These are phyloP conservation scores for Colletotrichum sp. DNA, from an alignment of 2,329 filamentous ascomycete species.

Conservation along the genomic window DNA sequence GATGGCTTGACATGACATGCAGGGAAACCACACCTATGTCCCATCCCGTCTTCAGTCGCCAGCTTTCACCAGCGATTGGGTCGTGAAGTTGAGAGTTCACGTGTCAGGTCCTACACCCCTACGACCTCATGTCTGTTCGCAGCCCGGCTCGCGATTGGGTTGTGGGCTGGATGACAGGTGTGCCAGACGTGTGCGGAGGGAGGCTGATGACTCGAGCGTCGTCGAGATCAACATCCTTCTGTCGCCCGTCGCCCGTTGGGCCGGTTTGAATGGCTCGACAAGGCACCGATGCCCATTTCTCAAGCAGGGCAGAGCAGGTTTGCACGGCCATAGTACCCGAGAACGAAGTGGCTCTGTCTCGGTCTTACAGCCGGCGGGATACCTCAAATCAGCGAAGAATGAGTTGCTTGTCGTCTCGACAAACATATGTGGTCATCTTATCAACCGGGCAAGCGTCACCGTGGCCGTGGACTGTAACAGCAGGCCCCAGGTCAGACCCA, in stretches of 20 bases:
- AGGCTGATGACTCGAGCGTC: background rate
- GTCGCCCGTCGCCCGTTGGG: background rate
- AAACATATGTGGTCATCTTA: background rate
- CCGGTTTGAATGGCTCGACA: background rate
- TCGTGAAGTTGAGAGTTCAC: background rate
- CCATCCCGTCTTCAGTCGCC: background rate
- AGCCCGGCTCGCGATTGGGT: slow-evolving; percentile 13
- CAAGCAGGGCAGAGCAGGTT: background rate
- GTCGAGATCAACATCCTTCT: background rate
- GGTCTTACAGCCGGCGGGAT: background rate
- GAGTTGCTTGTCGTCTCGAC: background rate
- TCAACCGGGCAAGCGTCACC: background rate
- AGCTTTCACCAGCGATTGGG: background rate
- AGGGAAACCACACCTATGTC: background rate
- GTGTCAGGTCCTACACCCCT: background rate
- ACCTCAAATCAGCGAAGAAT: background rate
- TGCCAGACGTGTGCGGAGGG: background rate
- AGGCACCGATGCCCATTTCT: background rate
- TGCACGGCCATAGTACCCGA: background rate
- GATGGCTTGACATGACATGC: background rate
- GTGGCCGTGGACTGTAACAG: background rate
- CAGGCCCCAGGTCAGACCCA: background rate
- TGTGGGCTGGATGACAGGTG: slow-evolving; percentile 1
- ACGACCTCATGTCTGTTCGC: background rate
- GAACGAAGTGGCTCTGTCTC: background rate